Percentiles rank a stretch among this genome's conserved stretches.
Evolutionary conservation across 257 asterid genomes (phyloP).

Genomic region (Misopates orontium): DNA sequence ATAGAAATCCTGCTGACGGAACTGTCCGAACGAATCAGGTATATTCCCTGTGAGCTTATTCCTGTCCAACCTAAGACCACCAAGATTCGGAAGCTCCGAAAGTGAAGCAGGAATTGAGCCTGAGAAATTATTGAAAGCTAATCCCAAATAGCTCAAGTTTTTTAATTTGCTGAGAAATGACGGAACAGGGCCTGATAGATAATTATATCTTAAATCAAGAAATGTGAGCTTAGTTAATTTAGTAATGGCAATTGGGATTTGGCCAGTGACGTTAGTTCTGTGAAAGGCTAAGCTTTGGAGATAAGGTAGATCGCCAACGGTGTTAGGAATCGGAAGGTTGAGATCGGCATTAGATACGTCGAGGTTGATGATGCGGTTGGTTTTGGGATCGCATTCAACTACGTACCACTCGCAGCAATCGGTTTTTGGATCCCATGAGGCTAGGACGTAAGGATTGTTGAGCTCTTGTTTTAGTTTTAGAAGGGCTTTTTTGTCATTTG

Average conservation of each 20-base stretch:
- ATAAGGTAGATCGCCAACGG: slow-evolving; percentile 47
- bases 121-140: background rate
- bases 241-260: slow-evolving; percentile 37
- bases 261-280: slow-evolving; percentile 33
- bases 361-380: slow-evolving; percentile 45
- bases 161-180: background rate
- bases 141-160: background rate
- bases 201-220: no score
- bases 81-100: background rate
- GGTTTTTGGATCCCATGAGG: slow-evolving; percentile 51
- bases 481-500: slow-evolving; percentile 59
- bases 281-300: slow-evolving; percentile 28
- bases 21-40: background rate
- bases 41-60: slow-evolving; percentile 15
- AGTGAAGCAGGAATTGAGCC: background rate
- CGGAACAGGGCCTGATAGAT: background rate
- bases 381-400: slow-evolving; percentile 41
- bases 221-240: slow-evolving; percentile 30
- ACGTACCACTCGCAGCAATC: slow-evolving; percentile 63
- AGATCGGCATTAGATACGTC: slow-evolving; percentile 33
- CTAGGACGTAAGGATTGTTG: slow-evolving; percentile 45
- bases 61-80: background rate
- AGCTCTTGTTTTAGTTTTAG: slow-evolving; percentile 50
- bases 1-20: background rate
- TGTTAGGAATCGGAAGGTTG: slow-evolving; percentile 49